Percentiles rank a stretch among this genome's conserved stretches.
phyloP scores from a whole-genome alignment of 2,329 filamentous ascomycete species.

The Hypoxylon sp. region DNA sequence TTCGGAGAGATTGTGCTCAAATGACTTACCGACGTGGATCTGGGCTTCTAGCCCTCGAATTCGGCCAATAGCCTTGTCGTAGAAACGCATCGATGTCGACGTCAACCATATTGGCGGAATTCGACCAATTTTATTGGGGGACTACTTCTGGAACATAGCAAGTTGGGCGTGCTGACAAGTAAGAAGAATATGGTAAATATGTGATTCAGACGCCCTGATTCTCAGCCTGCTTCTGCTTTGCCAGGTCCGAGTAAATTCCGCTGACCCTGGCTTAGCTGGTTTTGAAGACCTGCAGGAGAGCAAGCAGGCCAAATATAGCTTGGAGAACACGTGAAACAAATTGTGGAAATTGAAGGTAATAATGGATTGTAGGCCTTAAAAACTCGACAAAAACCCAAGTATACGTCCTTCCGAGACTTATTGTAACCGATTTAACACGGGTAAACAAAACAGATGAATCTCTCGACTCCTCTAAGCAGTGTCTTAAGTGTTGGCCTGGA shows the following conservation, averaged over 20 bases:
- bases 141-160: slow-evolving; percentile 47
- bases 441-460: slow-evolving; percentile 15
- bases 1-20: slow-evolving; percentile 25
- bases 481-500: slow-evolving; percentile 21
- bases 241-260: slow-evolving; percentile 22
- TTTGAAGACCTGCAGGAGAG: slow-evolving; percentile 23
- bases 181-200: slow-evolving; percentile 33
- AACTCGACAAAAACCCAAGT: slow-evolving; percentile 27
- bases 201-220: slow-evolving; percentile 40
- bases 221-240: slow-evolving; percentile 47
- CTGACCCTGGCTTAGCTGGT: slow-evolving; percentile 37
- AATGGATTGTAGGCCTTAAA: slow-evolving; percentile 18
- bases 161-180: slow-evolving; percentile 24
- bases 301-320: slow-evolving; percentile 10
- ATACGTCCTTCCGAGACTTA: slow-evolving; percentile 9
- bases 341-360: background rate
- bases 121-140: slow-evolving; percentile 34
- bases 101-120: slow-evolving; percentile 49
- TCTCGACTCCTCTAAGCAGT: slow-evolving; percentile 1
- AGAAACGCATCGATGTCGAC: slow-evolving; percentile 51
- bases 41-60: slow-evolving; percentile 50
- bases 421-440: slow-evolving; percentile 24
- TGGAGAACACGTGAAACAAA: slow-evolving; percentile 15
- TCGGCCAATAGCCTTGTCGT: slow-evolving; percentile 54
- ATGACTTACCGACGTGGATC: slow-evolving; percentile 50